Base-by-base conservation (phyloP, 148 eudicot species). In the Camellia lanceoleosa region DNA sequence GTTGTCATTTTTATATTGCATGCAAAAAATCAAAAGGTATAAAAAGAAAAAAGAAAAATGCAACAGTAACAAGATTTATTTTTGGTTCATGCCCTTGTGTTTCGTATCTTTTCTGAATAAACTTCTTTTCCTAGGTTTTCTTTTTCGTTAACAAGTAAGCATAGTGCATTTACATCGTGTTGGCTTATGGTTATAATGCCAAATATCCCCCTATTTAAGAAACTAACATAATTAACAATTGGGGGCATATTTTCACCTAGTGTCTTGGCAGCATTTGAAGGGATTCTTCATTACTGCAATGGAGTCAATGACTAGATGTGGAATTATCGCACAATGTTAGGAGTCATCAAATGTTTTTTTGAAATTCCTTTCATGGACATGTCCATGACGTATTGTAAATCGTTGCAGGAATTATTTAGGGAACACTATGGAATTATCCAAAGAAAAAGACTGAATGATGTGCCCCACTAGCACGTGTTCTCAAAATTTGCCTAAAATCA, bases 131-230 rank as follows among this genome's bases (percentile, higher is more conserved):
- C 44, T 52, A 54, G 20, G 10, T 42, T 73, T 52, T 41, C 30
- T 54, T 72, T 52, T 20, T 73, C 7, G n/a, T 14, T 55, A 44
- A 23, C 61, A 73, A 23, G 59, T 47, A 19, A 59, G 44, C 7
- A 7, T 49, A 5, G 52, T 55, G 30, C 58, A 51, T 5, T 38
- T 38, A n/a, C 8, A 2, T 20, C 59, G 13, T 42, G 15, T 30
- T 73, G 8, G 61, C 12, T 54, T 38, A 30, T 73, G 76, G 61
- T 73, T 73, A 46, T 73, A 5, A 55, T 54, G 76, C 41, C 11
- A 52, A 73, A 73, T 11, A 14, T 12, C 15, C 14, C 30, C 20
- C 14, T 20, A 19, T 71, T 19, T 5, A 51, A 23, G 38, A 71
- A 51, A 8, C 23, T n/a, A 19, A 13, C 30, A 2, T 7, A 7